Conservation (phyloP, 2,329 filamentous ascomycete genomes). For the Sporothrix brasiliensis region DNA sequence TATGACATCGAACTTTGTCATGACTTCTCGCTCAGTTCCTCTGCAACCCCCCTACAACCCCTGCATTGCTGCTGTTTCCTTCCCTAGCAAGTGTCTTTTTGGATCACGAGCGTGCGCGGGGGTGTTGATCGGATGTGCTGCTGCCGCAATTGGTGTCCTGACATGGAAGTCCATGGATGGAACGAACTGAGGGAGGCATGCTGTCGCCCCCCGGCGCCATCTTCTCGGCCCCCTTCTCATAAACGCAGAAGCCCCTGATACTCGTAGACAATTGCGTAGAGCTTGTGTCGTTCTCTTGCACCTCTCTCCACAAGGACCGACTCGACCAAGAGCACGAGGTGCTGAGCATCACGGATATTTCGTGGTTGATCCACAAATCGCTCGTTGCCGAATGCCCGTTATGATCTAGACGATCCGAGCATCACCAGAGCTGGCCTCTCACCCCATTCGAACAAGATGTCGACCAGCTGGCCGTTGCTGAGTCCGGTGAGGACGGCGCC, state of each 20-base stretch:
- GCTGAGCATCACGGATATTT: constrained; percentile 14
- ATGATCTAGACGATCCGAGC: constrained; percentile 20
- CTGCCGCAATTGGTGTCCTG: not conserved
- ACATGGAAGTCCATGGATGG: not conserved
- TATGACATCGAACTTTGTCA: constrained; percentile 2
- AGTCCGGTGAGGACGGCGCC: constrained; percentile 17
- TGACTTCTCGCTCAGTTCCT: not conserved
- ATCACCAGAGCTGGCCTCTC: constrained; percentile 3
- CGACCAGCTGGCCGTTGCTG: constrained; percentile 29
- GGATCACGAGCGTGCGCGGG: not conserved
- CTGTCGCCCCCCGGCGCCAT: not conserved
- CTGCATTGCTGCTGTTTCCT: constrained; percentile 3
- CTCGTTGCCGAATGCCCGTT: constrained; percentile 9
- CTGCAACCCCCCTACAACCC: not conserved
- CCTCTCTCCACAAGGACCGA: not conserved
- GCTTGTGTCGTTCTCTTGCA: not conserved
- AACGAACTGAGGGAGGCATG: not conserved
- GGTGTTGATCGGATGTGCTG: not conserved
- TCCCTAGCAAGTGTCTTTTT: not conserved
- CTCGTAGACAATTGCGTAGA: not conserved
- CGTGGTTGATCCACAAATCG: constrained; percentile 28
- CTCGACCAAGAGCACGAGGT: not conserved
- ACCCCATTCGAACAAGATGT: not conserved
- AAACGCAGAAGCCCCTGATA: not conserved
- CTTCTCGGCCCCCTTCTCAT: not conserved